Base-by-base conservation (phyloP, 148 eudicot genomes). In the Amaranthus cruentus region DNA sequence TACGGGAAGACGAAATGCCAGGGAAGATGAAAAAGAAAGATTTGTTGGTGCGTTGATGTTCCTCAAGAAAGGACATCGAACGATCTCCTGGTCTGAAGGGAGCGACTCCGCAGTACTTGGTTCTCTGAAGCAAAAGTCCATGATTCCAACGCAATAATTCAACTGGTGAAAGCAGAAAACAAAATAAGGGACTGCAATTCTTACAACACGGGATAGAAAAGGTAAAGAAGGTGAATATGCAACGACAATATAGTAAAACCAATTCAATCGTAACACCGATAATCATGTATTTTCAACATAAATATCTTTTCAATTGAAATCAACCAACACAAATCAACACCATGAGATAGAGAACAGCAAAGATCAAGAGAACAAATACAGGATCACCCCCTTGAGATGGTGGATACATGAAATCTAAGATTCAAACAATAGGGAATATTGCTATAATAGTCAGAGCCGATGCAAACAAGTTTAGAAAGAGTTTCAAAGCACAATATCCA, bases 21-120 rank as follows among this genome's bases (percentile, higher is more conserved):
- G 54, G 61, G 99, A 62, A 50, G 90, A 74, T 74, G 88, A 73
- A 68, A 95, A 86, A 56, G 96, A 92, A 75, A 96, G 87, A 82
- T 86, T 88, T 28, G 98, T 96, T 7, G 97, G 99, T 81, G 87
- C 86, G 82, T 92, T 87, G 71, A 96, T 92, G 77, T 96, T 96
- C 78, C 90, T 83, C 84, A 96, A 75, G 80, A 96, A 96, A 47
- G 99, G 99, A 67, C 99, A 96, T 74, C 83, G 89, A 53, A 67
- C 56, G 68, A 90, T 78, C 73, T 84, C 92, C 54, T 82, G 85
- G 47, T 87, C 80, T 54, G 83, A 85, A 57, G 85, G 80, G 65
- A 74, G 72, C 48, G 93, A 86, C 71, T 87, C 87, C 71, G 80
- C 91, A 50, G 81, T 68, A 28, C 38, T 28, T 69, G 64, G 58